These are phyloP conservation scores for Rhododendron molle DNA, from an alignment of 148 eudicot genomes.

Conservation along the genomic window DNA sequence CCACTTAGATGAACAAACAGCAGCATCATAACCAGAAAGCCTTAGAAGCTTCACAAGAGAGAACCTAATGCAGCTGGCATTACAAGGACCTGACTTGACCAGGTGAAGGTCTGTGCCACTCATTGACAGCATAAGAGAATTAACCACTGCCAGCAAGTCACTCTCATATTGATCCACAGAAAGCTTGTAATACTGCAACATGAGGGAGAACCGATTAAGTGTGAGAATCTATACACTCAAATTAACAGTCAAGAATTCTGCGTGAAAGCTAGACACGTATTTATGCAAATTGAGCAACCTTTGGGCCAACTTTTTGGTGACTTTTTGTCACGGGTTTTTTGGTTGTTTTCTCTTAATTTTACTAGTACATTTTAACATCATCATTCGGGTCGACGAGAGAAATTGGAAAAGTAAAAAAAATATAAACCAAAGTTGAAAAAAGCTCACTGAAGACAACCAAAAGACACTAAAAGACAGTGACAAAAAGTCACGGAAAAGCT, in stretches of 20 bases:
- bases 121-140: conserved; percentile 61
- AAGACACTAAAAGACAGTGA: not conserved
- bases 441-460: not conserved
- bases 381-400: no score
- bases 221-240: not conserved
- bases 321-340: not conserved
- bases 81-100: conserved; percentile 57
- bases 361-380: not conserved
- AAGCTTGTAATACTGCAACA: conserved; percentile 62
- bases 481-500: not conserved
- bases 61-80: conserved; percentile 71
- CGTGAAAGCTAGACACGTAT: not conserved
- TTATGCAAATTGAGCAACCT: not conserved
- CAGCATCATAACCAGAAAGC: conserved; percentile 84
- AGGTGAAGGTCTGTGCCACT: conserved; percentile 44
- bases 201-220: not conserved
- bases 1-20: conserved; percentile 81
- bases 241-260: not conserved
- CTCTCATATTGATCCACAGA: conserved; percentile 62
- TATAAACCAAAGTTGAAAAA: not conserved
- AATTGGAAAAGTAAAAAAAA: no score
- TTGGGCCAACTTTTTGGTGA: not conserved
- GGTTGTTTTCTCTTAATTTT: not conserved
- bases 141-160: conserved; percentile 54
- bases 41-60: conserved; percentile 73